Base-by-base conservation (phyloP, 495 filamentous ascomycete genomes). In the Rhypophila decipiens region DNA sequence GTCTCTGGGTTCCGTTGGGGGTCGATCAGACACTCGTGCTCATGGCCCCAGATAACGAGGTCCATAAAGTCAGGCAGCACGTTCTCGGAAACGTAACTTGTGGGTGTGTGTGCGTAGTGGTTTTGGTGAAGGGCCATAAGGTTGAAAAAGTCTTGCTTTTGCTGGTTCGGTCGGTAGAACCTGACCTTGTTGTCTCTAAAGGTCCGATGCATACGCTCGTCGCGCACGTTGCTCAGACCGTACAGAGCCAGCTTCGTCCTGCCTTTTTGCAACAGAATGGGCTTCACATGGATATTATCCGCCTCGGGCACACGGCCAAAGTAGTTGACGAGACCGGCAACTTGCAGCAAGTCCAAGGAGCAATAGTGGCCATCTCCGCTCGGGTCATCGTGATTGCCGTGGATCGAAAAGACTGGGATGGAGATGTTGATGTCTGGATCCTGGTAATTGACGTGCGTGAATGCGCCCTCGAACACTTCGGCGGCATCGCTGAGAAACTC, bases 351-450 rank as follows among this genome's bases (percentile, higher is more conserved):
- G 65, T 99, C 93, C 12, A 99, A 74, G 12, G 90, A 87, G 48
- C 91, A 90, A 42, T 85, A 79, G 63, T 90, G 86, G 20, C 90
- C 94, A 52, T 95, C 89, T 5, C 94, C 93, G 36, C 88, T 88
- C 1, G 93, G 93, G 64, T 99, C 93, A 59, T 99, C 93, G 68
- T 99, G 93, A 61, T 99, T 99, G 23, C 93, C 93, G 58, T 99
- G 93, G 41, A 99, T 99, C 1, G 90, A 95, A 60, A 99, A 99
- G 27, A 99, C 88, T 0, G 93, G 93, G 38, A 96, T 96, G 11
- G 90, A 89, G 50, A 99, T 83, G 55, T 99, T 99, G 59, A 99
- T 96, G 60, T 99, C 90, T 19, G 90, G 80, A 56, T 99, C 93
- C 60, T 96, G 87, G 59, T 97, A 99, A 64, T 99, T 99, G 60